Evolutionary conservation across 2,329 filamentous ascomycete genomes (phyloP), one percentile per base, ranked within the genome.

Genomic region (Arthroderma sp.): DNA sequence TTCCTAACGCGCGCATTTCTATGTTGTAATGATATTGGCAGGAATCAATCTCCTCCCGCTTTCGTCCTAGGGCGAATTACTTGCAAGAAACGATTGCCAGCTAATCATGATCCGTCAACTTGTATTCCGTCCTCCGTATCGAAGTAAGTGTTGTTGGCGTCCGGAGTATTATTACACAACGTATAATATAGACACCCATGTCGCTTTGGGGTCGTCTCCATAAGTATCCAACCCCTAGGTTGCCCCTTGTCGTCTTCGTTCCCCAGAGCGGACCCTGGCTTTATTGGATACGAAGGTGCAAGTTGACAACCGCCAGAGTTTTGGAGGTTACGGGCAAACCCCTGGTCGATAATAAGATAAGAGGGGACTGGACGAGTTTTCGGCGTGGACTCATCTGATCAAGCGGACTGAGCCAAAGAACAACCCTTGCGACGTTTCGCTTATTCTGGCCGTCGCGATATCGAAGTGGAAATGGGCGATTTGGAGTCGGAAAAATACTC

Each of bases 281-380:
- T 51, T 19, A 51, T 51, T 51, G 47, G 47, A 51, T 51, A 51
- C 47, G 41, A 47, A 47, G 19, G 21, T 19, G 41, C 41, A 4
- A 51, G 47, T 51, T 51, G 47, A 21, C 33, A 51, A 51, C 47
- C 47, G 47, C 47, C 28, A 51, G 47, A 51, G 47, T 51, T 51
- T 51, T 31, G 23, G 47, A 33, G n/a, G 15, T 17, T 31, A 51
- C 23, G 41, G 41, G 41, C n/a, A 19, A 25, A 44, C 41, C 41
- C 47, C 47, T 51, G 23, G 28, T 31, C 44, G 44, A 31, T 17
- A 17, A 33, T 51, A 33, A 51, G 47, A 51, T 51, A 51, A 51
- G 25, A 31, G n/a, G 47, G 17, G 47, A 7, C 47, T 33, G 15
- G 28, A 33, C 23, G 17, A 51, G 13, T 33, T 44, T 21, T 19